Evolutionary conservation across 2,329 filamentous ascomycete species (phyloP), one percentile per base, ranked within the genome.

Genomic region (Cercospora janseana): DNA sequence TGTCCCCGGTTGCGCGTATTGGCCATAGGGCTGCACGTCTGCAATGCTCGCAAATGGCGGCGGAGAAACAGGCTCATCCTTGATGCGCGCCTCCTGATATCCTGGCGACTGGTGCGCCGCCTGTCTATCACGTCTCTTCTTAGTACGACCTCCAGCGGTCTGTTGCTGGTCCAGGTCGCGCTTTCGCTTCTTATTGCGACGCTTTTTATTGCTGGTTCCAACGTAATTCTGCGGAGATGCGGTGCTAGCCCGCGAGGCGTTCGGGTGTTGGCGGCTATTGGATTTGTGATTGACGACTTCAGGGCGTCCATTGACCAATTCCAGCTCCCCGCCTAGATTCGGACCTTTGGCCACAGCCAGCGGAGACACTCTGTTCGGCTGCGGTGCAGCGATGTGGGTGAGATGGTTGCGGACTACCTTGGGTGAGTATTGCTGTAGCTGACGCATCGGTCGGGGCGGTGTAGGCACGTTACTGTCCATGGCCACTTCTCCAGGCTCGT

Each of bases 321-420:
- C 77, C 63, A 42, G 71, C 38, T 46, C 44, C n/a, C 44, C 44
- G 67, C 53, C 63, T 37, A 63, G 55, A 41, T 52, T 62, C 2
- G 76, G 70, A 46, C 72, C 69, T 63, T 79, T 80, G 48, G 75
- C 67, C 35, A 74, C 71, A 49, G 79, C 75, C 54, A 82, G 68
- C 38, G 79, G 78, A 20, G 80, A 80, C 18, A 82, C 82, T 63
- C 87, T 85, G 41, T 83, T 82, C 46, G 88, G 86, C 63, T 88
- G 87, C 20, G 88, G 87, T 44, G 87, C 87, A 63, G 85, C 80
- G 61, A 91, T 84, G 65, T 68, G 66, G 10, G 60, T 69, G 29
- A 69, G 58, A 48, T 90, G 85, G 60, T 83, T 84, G 63, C 83
- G 82, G 60, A 91, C 76, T 51, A 91, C 73, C 44, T 79, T 70